Conservation (phyloP, 129 eudicot genomes). For the Arctium lappa region DNA sequence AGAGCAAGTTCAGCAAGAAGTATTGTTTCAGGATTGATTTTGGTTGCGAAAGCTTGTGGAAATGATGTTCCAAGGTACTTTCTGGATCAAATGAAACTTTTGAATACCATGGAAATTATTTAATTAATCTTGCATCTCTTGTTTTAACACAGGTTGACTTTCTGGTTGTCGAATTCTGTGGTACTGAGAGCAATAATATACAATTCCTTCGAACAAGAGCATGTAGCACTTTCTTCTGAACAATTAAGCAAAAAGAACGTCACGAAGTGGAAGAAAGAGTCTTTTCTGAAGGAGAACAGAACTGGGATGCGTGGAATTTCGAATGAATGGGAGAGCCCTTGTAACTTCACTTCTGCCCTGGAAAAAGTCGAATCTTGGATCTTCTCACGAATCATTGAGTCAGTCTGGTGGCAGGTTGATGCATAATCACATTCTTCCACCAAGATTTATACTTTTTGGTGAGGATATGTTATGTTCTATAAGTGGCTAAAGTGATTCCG, state of each 20-base stretch:
- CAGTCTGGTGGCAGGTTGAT: constrained; percentile 97
- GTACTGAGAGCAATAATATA: constrained; percentile 70
- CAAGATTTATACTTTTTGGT: neutral
- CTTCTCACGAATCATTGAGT: constrained; percentile 80
- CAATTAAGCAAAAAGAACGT: constrained; percentile 16
- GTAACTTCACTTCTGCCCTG: constrained; percentile 48
- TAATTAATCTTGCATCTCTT: neutral
- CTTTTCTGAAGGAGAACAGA: constrained; percentile 30
- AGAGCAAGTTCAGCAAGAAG: constrained; percentile 69
- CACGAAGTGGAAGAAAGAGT: constrained; percentile 44
- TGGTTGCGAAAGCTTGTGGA: constrained; percentile 97
- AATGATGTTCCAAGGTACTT: constrained; percentile 94
- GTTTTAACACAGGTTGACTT: constrained; percentile 61
- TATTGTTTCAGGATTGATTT: constrained; percentile 75
- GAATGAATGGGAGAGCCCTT: constrained; percentile 62
- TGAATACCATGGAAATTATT: neutral
- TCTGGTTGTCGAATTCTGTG: constrained; percentile 89
- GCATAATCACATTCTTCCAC: neutral
- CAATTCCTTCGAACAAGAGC: constrained; percentile 64
- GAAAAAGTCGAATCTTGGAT: constrained; percentile 94
- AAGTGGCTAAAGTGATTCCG: constrained; percentile 6
- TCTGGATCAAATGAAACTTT: neutral
- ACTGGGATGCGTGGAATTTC: constrained; percentile 18
- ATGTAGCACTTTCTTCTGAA: constrained; percentile 35
- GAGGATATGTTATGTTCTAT: neutral